These are phyloP conservation scores for Mortierella sp. DNA, from an alignment of 371 early-diverging fungal genomes.

Conservation along the genomic window DNA sequence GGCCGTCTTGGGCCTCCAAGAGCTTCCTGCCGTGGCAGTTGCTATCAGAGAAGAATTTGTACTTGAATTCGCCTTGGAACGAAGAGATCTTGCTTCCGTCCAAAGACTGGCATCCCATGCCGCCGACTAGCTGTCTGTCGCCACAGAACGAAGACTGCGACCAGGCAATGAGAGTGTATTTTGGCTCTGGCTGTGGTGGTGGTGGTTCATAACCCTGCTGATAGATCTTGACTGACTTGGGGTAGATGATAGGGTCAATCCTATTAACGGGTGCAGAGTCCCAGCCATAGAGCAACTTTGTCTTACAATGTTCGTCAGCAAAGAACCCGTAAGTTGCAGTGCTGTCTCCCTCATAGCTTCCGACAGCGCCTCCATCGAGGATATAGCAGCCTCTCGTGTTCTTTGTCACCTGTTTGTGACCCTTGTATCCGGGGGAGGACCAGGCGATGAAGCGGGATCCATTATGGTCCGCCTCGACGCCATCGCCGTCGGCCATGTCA, in stretches of 20 bases:
- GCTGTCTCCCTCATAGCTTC: constrained; percentile 24
- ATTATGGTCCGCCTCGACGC: background rate
- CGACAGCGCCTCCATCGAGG: constrained; percentile 48
- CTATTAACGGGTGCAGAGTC: constrained; percentile 15
- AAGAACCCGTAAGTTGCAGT: constrained; percentile 25
- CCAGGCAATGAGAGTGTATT: constrained; percentile 25
- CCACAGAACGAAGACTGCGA: constrained; percentile 11
- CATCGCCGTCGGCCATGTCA: background rate
- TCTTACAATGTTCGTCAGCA: constrained; percentile 14
- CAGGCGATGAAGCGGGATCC: constrained; percentile 24
- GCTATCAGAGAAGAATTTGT: constrained; percentile 19
- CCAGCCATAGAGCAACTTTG: constrained; percentile 14
- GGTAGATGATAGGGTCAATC: constrained; percentile 36
- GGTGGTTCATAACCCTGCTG: background rate
- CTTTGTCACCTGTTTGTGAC: constrained; percentile 32
- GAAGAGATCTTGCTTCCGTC: constrained; percentile 24
- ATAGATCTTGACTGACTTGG: constrained; percentile 26
- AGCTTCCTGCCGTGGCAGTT: constrained; percentile 20
- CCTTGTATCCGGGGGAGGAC: constrained; percentile 40
- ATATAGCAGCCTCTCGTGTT: constrained; percentile 35
- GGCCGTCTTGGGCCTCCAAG: constrained; percentile 12
- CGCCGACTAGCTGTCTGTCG: constrained; percentile 18
- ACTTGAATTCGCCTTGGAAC: constrained; percentile 33
- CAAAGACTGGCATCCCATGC: constrained; percentile 25
- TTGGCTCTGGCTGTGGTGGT: background rate